Evolutionary conservation across 116 monocot genomes (phyloP).

Genomic region (Thalassia testudinum): DNA sequence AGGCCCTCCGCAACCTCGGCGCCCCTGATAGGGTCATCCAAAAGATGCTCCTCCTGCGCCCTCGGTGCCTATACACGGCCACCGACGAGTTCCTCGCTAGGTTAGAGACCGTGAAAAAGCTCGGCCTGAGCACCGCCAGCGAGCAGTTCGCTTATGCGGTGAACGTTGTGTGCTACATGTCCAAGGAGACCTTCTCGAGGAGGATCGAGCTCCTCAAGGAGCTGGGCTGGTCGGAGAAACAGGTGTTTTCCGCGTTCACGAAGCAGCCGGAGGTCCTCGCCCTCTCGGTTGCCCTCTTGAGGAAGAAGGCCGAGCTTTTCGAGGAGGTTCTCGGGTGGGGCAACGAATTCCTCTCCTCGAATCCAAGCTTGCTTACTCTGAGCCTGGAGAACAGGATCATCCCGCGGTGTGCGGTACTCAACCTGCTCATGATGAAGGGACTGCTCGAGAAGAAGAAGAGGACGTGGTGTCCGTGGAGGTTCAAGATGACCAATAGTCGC

Average conservation of each 20-base stretch:
- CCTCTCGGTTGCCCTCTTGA: neutral
- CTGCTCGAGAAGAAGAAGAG: neutral
- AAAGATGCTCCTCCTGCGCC: neutral
- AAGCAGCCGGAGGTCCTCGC: neutral
- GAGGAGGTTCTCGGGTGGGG: neutral
- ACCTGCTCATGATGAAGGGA: neutral
- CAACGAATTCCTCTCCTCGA: neutral
- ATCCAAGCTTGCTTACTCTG: neutral
- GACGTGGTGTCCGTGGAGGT: too few species aligned
- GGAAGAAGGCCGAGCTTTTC: slow-evolving; percentile 1
- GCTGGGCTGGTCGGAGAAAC: too few species aligned
- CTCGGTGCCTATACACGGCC: neutral
- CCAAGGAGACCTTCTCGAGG: neutral
- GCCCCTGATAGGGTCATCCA: neutral
- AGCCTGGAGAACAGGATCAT: slow-evolving; percentile 1
- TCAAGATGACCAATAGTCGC: too few species aligned
- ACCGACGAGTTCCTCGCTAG: neutral
- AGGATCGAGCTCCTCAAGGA: neutral
- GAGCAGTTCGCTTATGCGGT: neutral
- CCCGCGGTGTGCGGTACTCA: neutral
- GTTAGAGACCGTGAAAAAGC: neutral
- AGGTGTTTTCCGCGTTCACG: neutral
- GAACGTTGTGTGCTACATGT: neutral
- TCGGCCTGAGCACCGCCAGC: neutral
- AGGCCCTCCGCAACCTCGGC: too few species aligned